A percentile compares a stretch with the other conserved stretches of the same genome.
These are phyloP conservation scores for Cadophora sp. DNA, from an alignment of 2,329 filamentous ascomycete genomes.

Conservation along the genomic window DNA sequence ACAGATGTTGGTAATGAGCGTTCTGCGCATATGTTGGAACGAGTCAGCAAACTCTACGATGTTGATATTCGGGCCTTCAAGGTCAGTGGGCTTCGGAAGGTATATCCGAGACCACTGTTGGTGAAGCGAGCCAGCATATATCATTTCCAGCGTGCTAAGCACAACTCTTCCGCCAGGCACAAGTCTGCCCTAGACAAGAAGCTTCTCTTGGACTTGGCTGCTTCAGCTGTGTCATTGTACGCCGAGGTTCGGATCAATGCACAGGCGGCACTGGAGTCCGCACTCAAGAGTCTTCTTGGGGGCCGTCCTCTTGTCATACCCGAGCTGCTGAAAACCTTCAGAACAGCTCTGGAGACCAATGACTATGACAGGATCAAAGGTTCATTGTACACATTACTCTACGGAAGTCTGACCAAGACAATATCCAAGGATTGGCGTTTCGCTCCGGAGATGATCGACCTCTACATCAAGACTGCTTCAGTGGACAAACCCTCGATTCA, in stretches of 20 bases:
- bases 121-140: conserved; percentile 94
- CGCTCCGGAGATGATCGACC: conserved; percentile 84
- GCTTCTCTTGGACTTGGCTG: conserved; percentile 83
- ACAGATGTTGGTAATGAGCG: conserved; percentile 96
- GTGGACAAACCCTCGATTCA: conserved; percentile 97
- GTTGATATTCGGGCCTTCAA: conserved; percentile 93
- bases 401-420: conserved; percentile 87
- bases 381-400: conserved; percentile 87
- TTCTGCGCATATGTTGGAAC: conserved; percentile 90
- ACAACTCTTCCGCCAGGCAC: conserved; percentile 87
- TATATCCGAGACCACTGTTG: conserved; percentile 90
- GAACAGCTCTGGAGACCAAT: conserved; percentile 76
- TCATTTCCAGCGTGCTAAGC: conserved; percentile 89
- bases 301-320: conserved; percentile 89
- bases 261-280: conserved; percentile 90
- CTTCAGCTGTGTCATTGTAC: conserved; percentile 90
- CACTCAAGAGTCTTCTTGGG: conserved; percentile 88
- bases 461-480: conserved; percentile 88
- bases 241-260: conserved; percentile 95
- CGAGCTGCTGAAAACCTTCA: conserved; percentile 79
- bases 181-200: conserved; percentile 90
- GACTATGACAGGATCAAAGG: conserved; percentile 96
- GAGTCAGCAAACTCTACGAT: conserved; percentile 82
- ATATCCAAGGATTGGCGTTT: conserved; percentile 93
- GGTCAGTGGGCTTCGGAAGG: conserved; percentile 88